phyloP scores from a whole-genome alignment of 2,329 filamentous ascomycete genomes.

The Ceratocystis papillata region DNA sequence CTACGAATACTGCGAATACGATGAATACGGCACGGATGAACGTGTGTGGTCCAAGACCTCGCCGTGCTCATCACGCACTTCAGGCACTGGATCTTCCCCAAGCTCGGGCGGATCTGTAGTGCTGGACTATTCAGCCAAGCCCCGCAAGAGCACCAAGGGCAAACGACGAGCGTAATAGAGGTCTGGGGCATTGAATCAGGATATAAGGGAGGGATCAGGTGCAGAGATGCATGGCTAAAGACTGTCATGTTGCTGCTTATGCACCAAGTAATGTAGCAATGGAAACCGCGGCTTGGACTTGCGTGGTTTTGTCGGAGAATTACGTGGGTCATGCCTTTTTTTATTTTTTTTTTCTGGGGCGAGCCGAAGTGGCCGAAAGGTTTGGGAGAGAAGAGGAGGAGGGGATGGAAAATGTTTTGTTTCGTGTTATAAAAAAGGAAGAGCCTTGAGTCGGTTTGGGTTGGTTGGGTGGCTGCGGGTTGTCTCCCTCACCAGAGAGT shows the following conservation, averaged over 20 bases:
- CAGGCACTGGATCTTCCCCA: neutral
- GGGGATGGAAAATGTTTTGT: conserved; percentile 1
- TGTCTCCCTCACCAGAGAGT: neutral
- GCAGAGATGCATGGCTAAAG: neutral
- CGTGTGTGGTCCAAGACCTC: conserved; percentile 2
- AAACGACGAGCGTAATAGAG: neutral
- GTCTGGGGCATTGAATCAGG: too few relatives aligned
- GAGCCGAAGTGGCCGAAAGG: conserved; percentile 4
- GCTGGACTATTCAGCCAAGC: conserved; percentile 7
- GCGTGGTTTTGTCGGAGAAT: neutral
- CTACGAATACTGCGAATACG: neutral
- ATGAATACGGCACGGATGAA: neutral
- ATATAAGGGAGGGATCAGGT: too few relatives aligned
- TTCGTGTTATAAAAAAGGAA: conserved; percentile 9
- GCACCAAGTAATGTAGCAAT: neutral
- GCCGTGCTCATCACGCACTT: conserved; percentile 9
- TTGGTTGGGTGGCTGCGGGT: neutral
- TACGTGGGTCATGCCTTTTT: neutral
- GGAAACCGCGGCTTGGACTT: neutral
- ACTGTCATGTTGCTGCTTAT: neutral
- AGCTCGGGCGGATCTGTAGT: neutral
- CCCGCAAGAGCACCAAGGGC: conserved; percentile 8
- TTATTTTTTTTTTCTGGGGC: neutral
- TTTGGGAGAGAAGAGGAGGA: neutral
- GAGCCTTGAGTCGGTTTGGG: neutral